A percentile compares a stretch with the other conserved stretches of the same genome.
Conservation (phyloP, 805 yeast species). For the Candida dajiaensis region DNA sequence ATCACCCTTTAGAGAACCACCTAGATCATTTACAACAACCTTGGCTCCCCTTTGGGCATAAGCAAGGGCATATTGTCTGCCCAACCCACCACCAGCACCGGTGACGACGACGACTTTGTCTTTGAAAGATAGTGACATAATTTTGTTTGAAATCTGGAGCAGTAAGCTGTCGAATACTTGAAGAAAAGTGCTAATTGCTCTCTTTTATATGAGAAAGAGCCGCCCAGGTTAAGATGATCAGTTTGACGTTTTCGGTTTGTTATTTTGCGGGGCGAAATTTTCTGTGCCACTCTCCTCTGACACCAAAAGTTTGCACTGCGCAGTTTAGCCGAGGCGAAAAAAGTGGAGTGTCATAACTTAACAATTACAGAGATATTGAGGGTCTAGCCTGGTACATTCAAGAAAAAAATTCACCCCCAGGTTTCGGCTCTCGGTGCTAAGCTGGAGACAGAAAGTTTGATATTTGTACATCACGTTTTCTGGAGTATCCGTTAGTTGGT, state of each 20-base stretch:
- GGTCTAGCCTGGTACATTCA: no score
- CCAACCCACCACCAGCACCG: constrained; percentile 98
- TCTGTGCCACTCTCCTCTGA: background rate
- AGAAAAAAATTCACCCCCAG: background rate
- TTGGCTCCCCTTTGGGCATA: constrained; percentile 90
- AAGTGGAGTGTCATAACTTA: background rate
- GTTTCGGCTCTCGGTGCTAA: background rate
- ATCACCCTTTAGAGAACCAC: constrained; percentile 74
- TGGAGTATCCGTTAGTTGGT: no score
- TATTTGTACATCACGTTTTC: no score
- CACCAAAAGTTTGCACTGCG: background rate
- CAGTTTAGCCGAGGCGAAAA: background rate
- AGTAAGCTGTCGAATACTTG: background rate
- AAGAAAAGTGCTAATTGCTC: background rate
- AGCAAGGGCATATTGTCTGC: constrained; percentile 79
- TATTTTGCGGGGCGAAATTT: background rate
- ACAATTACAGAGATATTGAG: no score
- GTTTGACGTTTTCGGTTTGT: background rate
- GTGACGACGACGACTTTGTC: constrained; percentile 89
- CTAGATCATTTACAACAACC: constrained; percentile 92
- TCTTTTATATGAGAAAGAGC: background rate
- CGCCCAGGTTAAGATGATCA: background rate
- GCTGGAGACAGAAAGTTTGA: no score
- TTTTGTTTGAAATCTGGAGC: background rate
- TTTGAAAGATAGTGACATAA: constrained; percentile 48